Base-by-base conservation (phyloP, 2,329 filamentous ascomycete species). In the Venturia pyrina region DNA sequence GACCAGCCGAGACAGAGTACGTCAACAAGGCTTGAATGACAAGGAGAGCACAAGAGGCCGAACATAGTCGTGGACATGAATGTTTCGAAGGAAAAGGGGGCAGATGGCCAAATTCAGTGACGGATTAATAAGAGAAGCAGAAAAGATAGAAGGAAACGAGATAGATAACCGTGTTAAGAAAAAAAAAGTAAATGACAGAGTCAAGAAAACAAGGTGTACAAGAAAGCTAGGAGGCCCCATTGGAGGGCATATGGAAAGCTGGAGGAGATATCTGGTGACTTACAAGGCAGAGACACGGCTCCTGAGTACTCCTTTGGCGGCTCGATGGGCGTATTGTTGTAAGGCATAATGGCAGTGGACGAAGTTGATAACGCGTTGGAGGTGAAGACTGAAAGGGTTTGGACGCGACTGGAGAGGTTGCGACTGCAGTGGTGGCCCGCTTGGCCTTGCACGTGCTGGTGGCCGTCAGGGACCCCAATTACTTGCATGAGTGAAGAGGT, bases 271-370 rank as follows among this genome's bases (percentile, higher is more conserved):
- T 56, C 1, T 44, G 32, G 32, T 40, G 17, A 81, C 89, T 78
- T 81, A 96, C 93, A 81, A 10, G 93, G 93, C 41, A 98, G 85
- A 70, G 91, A 89, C 28, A 90, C 89, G 69, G 91, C 88, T 70
- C 93, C 93, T 2, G 90, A 96, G 59, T 90, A 85, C 77, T 96
- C 91, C 74, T 90, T 88, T 17, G 89, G 81, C 48, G 89, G 90
- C 70, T 89, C 85, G 66, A 95, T 95, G 21, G 90, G 88, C 3
- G 87, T 87, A 70, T 90, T 93, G 78, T 96, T 96, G 80, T 95
- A 93, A 34, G 93, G 90, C 93, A 98, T 97, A 8, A 65, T 74
- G 72, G 37, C 41, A n/a, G 28, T 44, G 41, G 53, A 41, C 41
- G 40, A 63, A 44, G n/a, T 21, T 37, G 32, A 59, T 21, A 44